A percentile compares a stretch with the other conserved stretches of the same genome.
Evolutionary conservation across 140 eudicot species (phyloP).

Genomic region (Flaveria floridana): DNA sequence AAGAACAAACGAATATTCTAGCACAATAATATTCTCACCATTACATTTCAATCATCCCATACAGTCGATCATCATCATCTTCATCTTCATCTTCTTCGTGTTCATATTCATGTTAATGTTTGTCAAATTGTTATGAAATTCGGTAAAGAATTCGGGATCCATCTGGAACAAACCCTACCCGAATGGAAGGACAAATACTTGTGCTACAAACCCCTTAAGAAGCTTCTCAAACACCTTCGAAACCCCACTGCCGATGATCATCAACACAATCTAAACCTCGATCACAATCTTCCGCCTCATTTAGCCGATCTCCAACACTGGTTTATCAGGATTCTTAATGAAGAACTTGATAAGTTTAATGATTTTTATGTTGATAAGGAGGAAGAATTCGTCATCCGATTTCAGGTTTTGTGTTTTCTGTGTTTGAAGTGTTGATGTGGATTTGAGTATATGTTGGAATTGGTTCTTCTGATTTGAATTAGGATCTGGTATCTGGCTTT

Average conservation of each 20-base stretch:
- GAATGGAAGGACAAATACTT: slow-evolving; percentile 78
- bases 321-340: slow-evolving; percentile 75
- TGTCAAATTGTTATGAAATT: slow-evolving; percentile 50
- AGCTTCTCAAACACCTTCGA: slow-evolving; percentile 63
- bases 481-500: neutral
- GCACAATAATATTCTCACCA: neutral
- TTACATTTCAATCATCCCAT: too few species aligned
- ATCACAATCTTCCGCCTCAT: neutral
- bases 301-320: slow-evolving; percentile 54
- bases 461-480: slow-evolving; percentile 4
- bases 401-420: slow-evolving; percentile 52
- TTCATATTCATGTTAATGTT: neutral
- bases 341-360: slow-evolving; percentile 81
- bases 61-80: neutral
- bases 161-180: slow-evolving; percentile 77
- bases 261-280: slow-evolving; percentile 22
- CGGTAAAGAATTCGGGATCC: slow-evolving; percentile 66
- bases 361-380: slow-evolving; percentile 95
- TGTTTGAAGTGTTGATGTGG: neutral
- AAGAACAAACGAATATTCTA: slow-evolving; percentile 20
- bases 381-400: slow-evolving; percentile 81
- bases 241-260: slow-evolving; percentile 26
- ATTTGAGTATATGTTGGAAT: neutral
- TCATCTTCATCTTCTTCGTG: neutral
- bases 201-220: slow-evolving; percentile 74